phyloP scores from a whole-genome alignment of 2,329 filamentous ascomycete species.

The Epichloe festucae region DNA sequence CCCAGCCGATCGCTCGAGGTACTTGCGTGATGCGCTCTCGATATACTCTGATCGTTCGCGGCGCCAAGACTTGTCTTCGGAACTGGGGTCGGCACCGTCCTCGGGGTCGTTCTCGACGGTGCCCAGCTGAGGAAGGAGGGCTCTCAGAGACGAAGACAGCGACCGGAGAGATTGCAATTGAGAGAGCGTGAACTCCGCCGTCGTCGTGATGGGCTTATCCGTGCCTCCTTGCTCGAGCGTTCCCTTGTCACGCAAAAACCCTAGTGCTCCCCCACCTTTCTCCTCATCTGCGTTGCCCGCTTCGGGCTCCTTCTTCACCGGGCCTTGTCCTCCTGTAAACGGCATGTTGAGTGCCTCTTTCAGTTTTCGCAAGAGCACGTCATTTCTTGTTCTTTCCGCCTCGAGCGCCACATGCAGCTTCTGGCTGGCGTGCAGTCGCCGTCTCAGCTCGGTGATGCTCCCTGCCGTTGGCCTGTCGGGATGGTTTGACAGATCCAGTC shows the following conservation, averaged over 20 bases:
- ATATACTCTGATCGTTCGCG: conserved; percentile 70
- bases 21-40: conserved; percentile 62
- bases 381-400: conserved; percentile 59
- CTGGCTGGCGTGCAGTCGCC: conserved; percentile 65
- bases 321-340: conserved; percentile 8
- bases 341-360: conserved; percentile 28
- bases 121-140: conserved; percentile 51
- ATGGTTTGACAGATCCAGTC: conserved; percentile 31
- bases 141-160: conserved; percentile 46
- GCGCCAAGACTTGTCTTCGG: conserved; percentile 38
- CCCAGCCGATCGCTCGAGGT: conserved; percentile 58
- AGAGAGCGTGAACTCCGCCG: conserved; percentile 64
- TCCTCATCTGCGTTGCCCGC: conserved; percentile 3
- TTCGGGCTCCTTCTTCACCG: conserved; percentile 1
- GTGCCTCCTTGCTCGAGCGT: conserved; percentile 37
- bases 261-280: conserved; percentile 23
- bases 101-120: neutral
- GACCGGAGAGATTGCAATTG: conserved; percentile 70
- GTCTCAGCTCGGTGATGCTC: conserved; percentile 56
- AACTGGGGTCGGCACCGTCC: conserved; percentile 15
- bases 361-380: conserved; percentile 53
- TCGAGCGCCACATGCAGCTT: conserved; percentile 58
- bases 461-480: conserved; percentile 43
- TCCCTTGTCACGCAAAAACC: conserved; percentile 44
- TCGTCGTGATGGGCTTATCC: conserved; percentile 50